Base-by-base conservation (phyloP, 1,284 basidiomycete species). In the Mycena citricolor region DNA sequence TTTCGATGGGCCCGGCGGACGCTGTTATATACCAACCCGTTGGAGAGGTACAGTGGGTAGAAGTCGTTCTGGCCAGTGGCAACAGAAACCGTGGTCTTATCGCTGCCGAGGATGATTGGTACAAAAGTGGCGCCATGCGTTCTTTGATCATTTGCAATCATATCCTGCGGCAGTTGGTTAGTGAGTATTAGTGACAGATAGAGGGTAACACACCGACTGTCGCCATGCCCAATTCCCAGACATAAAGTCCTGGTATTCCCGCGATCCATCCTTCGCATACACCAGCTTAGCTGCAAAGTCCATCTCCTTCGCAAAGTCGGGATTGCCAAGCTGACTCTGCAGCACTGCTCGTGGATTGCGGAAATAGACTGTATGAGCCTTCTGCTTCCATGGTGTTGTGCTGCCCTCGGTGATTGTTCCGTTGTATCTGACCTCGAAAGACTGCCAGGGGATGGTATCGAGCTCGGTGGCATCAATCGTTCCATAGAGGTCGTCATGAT, bases 191-290 rank as follows among this genome's bases (percentile, higher is more conserved):
- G 10, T 8, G 11, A 8, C 23, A n/a, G 29, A 14, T 23, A 36
- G 28, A 41, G 13, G n/a, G 13, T n/a, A 2, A 39, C 28, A 8
- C 32, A 50, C 48, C 16, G 43, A 38, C 34, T 69, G 61, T 6
- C 56, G 22, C 65, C 65, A 67, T 4, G 57, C 60, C 60, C 61
- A 67, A 20, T 66, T 55, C 2, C 64, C 65, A 1, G 63, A 67
- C 61, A 68, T 65, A 5, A 69, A 56, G 41, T 70, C 54, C 13
- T 47, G 23, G 14, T 48, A 69, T n/a, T 49, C 53, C 0, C 51
- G 41, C n/a, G 54, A 49, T 0, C 39, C 39, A 13, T 52, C 12
- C 3, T 32, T 42, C 3, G 35, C 34, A 12, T 38, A 62, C 2
- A 61, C 52, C 7, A 36, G 42, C 14, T 62, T 61, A 4, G 64